Evolutionary conservation across 2,329 filamentous ascomycete species (phyloP).

Genomic region (Penicillium oxalicum): DNA sequence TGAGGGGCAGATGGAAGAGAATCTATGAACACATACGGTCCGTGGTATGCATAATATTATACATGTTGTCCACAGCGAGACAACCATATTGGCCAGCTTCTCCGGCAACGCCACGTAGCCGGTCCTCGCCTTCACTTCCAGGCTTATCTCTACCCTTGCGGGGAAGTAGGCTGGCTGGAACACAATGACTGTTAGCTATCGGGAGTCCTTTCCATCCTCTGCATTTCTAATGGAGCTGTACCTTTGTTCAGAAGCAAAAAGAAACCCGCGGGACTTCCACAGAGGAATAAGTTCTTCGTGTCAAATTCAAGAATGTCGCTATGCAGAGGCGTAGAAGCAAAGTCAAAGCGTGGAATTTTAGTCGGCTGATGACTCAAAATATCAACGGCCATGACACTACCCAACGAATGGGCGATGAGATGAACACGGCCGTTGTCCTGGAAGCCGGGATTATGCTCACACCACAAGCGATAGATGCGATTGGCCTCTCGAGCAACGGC

Average conservation of each 20-base stretch:
- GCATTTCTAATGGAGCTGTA: slow-evolving; percentile 9
- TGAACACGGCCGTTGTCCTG: slow-evolving; percentile 76
- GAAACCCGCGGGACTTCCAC: slow-evolving; percentile 85
- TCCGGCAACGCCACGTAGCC: slow-evolving; percentile 61
- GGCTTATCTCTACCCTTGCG: slow-evolving; percentile 70
- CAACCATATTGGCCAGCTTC: slow-evolving; percentile 78
- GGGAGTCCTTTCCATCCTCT: slow-evolving; percentile 11
- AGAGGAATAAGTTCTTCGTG: slow-evolving; percentile 80
- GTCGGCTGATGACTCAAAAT: slow-evolving; percentile 87
- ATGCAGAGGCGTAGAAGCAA: slow-evolving; percentile 36
- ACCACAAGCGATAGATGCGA: slow-evolving; percentile 92
- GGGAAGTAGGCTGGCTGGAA: slow-evolving; percentile 59
- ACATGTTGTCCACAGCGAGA: slow-evolving; percentile 89
- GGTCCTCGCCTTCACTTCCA: slow-evolving; percentile 61
- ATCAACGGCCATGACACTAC: slow-evolving; percentile 90
- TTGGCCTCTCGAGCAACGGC: slow-evolving; percentile 89
- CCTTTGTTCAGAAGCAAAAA: slow-evolving; percentile 77
- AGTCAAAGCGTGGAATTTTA: slow-evolving; percentile 47
- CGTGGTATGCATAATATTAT: slow-evolving; percentile 78
- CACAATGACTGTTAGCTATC: slow-evolving; percentile 8
- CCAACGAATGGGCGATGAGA: slow-evolving; percentile 85
- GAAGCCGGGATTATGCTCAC: slow-evolving; percentile 85
- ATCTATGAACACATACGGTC: slow-evolving; percentile 43
- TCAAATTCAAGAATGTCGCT: slow-evolving; percentile 77
- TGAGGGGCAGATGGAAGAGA: not conserved